Conservation (phyloP, 1,284 basidiomycete genomes). For the Bondarzewia mesenterica region DNA sequence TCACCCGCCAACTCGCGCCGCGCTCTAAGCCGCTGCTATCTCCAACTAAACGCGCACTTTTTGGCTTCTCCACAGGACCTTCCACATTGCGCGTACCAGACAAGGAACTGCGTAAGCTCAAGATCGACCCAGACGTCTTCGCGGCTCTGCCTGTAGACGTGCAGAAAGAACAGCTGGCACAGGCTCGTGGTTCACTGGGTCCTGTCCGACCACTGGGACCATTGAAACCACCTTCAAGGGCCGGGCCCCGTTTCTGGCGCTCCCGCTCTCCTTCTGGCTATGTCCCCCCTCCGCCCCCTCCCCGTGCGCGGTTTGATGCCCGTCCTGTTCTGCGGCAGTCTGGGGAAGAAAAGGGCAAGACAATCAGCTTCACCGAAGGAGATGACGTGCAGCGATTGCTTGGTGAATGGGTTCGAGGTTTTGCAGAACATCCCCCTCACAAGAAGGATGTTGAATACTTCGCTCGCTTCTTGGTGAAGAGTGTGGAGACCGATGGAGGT, state of each 20-base stretch:
- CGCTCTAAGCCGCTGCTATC: constrained; percentile 24
- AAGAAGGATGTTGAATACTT: constrained; percentile 66
- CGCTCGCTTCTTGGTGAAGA: constrained; percentile 57
- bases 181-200: constrained; percentile 29
- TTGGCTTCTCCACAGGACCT: constrained; percentile 18
- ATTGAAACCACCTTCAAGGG: constrained; percentile 47
- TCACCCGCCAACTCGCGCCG: constrained; percentile 56
- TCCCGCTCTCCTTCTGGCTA: constrained; percentile 21
- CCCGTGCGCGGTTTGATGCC: constrained; percentile 37
- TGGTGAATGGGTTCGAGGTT: constrained; percentile 64
- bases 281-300: constrained; percentile 38
- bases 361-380: constrained; percentile 46
- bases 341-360: constrained; percentile 43
- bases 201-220: constrained; percentile 8
- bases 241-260: constrained; percentile 15
- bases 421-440: constrained; percentile 51
- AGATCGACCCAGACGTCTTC: constrained; percentile 70
- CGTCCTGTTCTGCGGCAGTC: constrained; percentile 47
- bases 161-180: constrained; percentile 66
- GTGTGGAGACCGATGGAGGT: constrained; percentile 57
- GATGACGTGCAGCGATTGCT: constrained; percentile 65
- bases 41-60: constrained; percentile 34
- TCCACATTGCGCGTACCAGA: constrained; percentile 22
- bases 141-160: constrained; percentile 52
- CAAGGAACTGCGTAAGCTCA: constrained; percentile 50